Evolutionary conservation across 2,329 filamentous ascomycete species (phyloP), one percentile per base, ranked within the genome.

Genomic region (Pyrenochaeta sp.): DNA sequence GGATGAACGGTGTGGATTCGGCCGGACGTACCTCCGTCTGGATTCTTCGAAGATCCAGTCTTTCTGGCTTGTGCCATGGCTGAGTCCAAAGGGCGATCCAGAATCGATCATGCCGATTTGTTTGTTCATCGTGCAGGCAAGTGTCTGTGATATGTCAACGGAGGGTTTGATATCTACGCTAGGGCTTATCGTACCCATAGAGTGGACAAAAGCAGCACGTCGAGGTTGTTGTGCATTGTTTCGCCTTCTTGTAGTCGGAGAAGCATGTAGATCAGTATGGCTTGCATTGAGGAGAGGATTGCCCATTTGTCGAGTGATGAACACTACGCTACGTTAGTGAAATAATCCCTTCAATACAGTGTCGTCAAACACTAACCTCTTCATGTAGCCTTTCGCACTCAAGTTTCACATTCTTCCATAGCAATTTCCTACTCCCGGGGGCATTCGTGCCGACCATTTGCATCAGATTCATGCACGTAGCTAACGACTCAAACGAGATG

Each of bases 11-110:
- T 4, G 14, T 40, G 42, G 20, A 29, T 26, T 22, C 13, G 17
- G 31, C 57, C 13, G 7, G 7, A n/a, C 35, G 13, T 44, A 70
- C 71, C 72, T 63, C 49, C 67, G 60, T 41, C 61, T 61, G 17
- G 72, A 76, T 63, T 76, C 73, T 27, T 70, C 60, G 31, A 68
- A 73, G 8, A 77, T 56, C 73, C 73, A 76, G 21, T 74, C 63
- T 53, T 68, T 61, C 72, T 74, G 74, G 36, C 42, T 59, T 19
- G 20, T 41, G 22, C 67, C 53, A 15, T 61, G 60, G 40, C 44
- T 43, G 11, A 55, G 19, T 2, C 40, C 40, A 6, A 7, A 13
- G 1, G 34, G 35, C 4, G 34, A 17, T 6, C 23, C 27, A 22
- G 43, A 50, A 3, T 14, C 18, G 4, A 26, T 22, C 21, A 44